These are phyloP conservation scores for Tardiomyces blankii DNA, from an alignment of 1,139 yeast species.

Conservation along the genomic window DNA sequence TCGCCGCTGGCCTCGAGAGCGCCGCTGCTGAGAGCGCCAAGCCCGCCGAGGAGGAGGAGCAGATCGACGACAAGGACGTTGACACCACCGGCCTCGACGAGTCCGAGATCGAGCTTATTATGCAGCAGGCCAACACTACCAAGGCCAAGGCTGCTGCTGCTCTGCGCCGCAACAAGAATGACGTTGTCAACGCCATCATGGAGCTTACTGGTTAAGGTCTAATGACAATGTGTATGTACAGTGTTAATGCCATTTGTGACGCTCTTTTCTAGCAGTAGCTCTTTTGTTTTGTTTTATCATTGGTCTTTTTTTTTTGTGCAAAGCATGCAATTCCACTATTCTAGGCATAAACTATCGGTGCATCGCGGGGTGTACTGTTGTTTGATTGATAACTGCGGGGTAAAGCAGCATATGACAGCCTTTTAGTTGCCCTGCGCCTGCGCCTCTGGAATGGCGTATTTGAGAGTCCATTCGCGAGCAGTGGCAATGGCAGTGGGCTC, in stretches of 20 bases:
- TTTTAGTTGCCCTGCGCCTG: background rate
- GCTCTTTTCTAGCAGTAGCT: too few relatives aligned
- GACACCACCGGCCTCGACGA: conserved; percentile 74
- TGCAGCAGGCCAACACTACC: conserved; percentile 83
- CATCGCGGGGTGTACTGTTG: too few relatives aligned
- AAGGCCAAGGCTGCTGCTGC: conserved; percentile 88
- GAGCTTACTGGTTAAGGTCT: conserved; percentile 36
- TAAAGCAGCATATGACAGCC: background rate
- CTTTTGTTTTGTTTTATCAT: too few relatives aligned
- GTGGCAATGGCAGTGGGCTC: conserved; percentile 70
- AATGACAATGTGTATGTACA: background rate
- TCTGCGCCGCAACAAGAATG: conserved; percentile 79
- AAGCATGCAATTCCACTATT: too few relatives aligned
- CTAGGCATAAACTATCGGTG: too few relatives aligned
- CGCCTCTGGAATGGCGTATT: conserved; percentile 38
- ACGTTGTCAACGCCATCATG: conserved; percentile 94
- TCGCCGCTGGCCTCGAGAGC: conserved; percentile 85
- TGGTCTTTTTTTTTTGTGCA: too few relatives aligned
- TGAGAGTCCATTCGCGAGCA: conserved; percentile 79
- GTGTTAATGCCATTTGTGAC: background rate
- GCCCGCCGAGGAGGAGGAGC: conserved; percentile 17
- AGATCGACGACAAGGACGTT: conserved; percentile 48
- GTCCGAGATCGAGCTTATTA: conserved; percentile 70
- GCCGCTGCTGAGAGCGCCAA: conserved; percentile 41
- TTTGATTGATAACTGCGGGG: too few relatives aligned